phyloP scores from a whole-genome alignment of 2,329 filamentous ascomycete genomes.

The Sclerotinia glacialis region DNA sequence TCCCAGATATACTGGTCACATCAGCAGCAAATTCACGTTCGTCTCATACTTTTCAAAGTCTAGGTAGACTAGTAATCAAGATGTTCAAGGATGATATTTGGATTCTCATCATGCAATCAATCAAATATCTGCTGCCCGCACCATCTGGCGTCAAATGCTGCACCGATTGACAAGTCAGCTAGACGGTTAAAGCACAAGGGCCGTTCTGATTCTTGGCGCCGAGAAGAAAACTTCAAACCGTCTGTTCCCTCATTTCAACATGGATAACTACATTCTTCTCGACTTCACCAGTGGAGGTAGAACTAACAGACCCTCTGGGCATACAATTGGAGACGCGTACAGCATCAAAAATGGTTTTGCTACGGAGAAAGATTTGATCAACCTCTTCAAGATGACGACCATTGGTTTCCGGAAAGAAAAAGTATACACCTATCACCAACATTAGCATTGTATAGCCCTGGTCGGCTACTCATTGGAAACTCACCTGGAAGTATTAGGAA shows the following conservation, averaged over 20 bases:
- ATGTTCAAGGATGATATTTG: background rate
- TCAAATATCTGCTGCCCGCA: background rate
- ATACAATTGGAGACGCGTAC: constrained; percentile 14
- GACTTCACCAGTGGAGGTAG: background rate
- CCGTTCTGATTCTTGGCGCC: constrained; percentile 9
- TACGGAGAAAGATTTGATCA: constrained; percentile 31
- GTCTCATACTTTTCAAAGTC: background rate
- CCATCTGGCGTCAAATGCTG: background rate
- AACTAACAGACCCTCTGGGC: background rate
- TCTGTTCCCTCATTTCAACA: background rate
- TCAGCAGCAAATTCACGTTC: background rate
- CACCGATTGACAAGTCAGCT: background rate
- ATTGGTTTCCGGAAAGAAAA: constrained; percentile 58
- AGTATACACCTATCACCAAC: constrained; percentile 47
- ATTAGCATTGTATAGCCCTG: background rate
- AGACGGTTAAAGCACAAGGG: background rate
- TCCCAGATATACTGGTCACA: background rate
- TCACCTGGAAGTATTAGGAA: constrained; percentile 17
- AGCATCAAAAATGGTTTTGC: constrained; percentile 11
- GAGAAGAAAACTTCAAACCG: constrained; percentile 5
- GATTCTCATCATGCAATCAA: background rate
- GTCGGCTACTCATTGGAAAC: background rate
- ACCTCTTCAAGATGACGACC: constrained; percentile 39
- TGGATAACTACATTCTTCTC: constrained; percentile 2
- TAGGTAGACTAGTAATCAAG: too few species aligned